Evolutionary conservation across 805 yeast genomes (phyloP), one percentile per base, ranked within the genome.

Genomic region (Metschnikowia borealis): DNA sequence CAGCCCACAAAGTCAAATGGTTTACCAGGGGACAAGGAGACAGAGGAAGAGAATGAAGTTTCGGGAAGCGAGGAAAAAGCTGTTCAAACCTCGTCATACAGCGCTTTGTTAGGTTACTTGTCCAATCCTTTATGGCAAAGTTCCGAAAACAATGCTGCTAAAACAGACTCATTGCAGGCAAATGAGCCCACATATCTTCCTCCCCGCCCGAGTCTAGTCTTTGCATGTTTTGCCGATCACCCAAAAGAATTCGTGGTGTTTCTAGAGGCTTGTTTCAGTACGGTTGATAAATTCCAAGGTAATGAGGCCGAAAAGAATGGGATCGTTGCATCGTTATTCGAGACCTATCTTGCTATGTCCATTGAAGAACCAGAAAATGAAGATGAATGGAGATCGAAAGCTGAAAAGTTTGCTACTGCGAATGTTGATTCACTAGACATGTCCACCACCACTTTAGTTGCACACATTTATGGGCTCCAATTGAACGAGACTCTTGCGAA

Each of bases 211-310:
- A 77, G 90, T 41, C 74, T 92, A 37, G 87, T 92, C 1, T 94
- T 89, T 62, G 84, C 92, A 2, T 83, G 95, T 1, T 94, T 94
- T 64, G 81, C 87, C n/a, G 80, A 84, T 56, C 89, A 87, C 62
- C 90, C 94, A 0, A 80, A 84, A 61, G 94, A 91, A 62, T 92
- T 94, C 74, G 94, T 91, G 23, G 87, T 88, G 6, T 94, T 94
- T 55, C 67, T 94, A 50, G 99, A 94, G 64, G 97, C 98, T 0
- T 89, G 96, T 59, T 68, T 90, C 14, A 88, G 85, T 58, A 77
- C 87, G 11, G 87, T 87, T 62, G 90, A 85, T 49, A 78, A 77
- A 50, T 87, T 84, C 61, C 94, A 87, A 47, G 92, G 94, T 0
- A 75, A 79, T 46, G 66, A 66, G 4, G 80, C 79, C 54, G 97